phyloP scores from a whole-genome alignment of 2,329 filamentous ascomycete genomes.

The Emergomyces africanus region DNA sequence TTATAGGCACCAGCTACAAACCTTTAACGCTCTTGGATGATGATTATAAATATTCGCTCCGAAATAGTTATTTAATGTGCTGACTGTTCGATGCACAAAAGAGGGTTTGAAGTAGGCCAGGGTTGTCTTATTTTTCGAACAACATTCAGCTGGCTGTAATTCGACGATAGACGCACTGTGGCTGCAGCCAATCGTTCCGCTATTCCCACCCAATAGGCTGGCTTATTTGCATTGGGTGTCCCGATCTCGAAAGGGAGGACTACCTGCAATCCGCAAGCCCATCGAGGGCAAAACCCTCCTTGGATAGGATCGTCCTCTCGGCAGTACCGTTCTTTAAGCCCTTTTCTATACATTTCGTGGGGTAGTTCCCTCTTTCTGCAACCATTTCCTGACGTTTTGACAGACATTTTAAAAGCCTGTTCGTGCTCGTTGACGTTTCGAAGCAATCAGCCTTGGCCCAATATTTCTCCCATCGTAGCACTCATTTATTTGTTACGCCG shows the following conservation, averaged over 20 bases:
- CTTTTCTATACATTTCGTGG: not conserved
- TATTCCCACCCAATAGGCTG: constrained; percentile 11
- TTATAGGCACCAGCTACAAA: not conserved
- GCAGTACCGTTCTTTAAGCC: not conserved
- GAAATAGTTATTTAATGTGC: not conserved
- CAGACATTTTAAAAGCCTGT: not conserved
- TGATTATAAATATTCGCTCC: not conserved
- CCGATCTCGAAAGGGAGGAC: constrained; percentile 5
- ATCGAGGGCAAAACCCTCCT: not conserved
- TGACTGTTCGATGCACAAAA: constrained; percentile 1
- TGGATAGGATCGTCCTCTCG: not conserved
- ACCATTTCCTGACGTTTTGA: not conserved
- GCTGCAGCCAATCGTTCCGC: constrained; percentile 9
- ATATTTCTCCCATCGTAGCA: not conserved
- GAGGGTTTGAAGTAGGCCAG: not conserved
- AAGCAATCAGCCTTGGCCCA: not conserved
- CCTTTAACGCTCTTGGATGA: not conserved
- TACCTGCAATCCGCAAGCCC: not conserved
- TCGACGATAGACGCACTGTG: constrained; percentile 11
- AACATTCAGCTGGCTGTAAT: constrained; percentile 7
- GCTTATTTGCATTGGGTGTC: constrained; percentile 6
- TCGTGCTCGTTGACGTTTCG: not conserved
- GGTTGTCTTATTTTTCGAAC: constrained; percentile 6
- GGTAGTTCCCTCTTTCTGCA: not conserved
- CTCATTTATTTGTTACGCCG: not conserved